Evolutionary conservation across 768 basidiomycete species (phyloP).

Genomic region (Calocybe indica): DNA sequence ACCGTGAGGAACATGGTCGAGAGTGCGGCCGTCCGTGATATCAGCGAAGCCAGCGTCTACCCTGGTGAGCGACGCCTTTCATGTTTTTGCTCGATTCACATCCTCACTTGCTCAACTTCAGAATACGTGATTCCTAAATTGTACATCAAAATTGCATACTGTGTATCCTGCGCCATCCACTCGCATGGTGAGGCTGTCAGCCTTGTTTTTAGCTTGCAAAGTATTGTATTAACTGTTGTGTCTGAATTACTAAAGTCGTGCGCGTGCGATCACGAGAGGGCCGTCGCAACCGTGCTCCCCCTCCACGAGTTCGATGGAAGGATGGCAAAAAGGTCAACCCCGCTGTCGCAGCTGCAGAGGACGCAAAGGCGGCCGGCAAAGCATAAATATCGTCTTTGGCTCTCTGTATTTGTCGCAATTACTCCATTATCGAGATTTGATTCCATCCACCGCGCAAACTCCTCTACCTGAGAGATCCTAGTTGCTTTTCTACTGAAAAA

Average conservation of each 20-base stretch:
- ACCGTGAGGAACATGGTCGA: conserved; percentile 99
- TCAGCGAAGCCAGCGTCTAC: conserved; percentile 94
- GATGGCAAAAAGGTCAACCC: conserved; percentile 95
- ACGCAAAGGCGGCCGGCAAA: conserved; percentile 64
- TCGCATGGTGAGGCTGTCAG: conserved; percentile 71
- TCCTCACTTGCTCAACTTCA: conserved; percentile 20
- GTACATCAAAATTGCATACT: conserved; percentile 98
- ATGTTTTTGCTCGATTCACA: not conserved
- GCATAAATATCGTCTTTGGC: conserved; percentile 30
- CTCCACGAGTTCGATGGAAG: conserved; percentile 93
- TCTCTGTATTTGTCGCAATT: conserved; percentile 12
- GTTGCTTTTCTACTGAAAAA: not conserved
- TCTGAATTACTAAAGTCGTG: conserved; percentile 57
- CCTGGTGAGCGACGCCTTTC: conserved; percentile 50
- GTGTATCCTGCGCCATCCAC: conserved; percentile 99
- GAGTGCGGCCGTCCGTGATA: conserved; percentile 95
- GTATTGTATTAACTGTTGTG: conserved; percentile 2
- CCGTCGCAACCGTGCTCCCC: conserved; percentile 95
- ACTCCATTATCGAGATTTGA: conserved; percentile 10
- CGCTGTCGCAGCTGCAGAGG: conserved; percentile 90
- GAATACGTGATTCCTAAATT: conserved; percentile 96
- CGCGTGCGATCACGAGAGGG: conserved; percentile 96
- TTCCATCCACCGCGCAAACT: conserved; percentile 1
- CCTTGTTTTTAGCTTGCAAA: not conserved
- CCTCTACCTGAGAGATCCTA: not conserved